These are phyloP conservation scores for Talaromyces sp. DNA, from an alignment of 2,329 filamentous ascomycete species.

Conservation along the genomic window DNA sequence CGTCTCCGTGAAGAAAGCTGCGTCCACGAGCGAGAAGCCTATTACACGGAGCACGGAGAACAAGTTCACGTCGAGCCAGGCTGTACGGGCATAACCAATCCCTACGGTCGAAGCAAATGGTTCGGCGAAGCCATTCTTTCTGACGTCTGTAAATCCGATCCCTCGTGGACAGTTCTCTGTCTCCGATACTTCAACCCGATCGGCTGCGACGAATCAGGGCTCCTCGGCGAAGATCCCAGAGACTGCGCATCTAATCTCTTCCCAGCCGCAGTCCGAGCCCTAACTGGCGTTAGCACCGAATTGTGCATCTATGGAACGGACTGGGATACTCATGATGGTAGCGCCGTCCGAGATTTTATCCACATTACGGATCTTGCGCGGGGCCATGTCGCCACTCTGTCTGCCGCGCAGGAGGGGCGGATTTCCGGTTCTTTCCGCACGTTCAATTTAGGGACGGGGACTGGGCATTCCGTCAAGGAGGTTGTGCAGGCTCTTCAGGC, in stretches of 20 bases:
- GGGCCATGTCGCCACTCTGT: slow-evolving; percentile 1
- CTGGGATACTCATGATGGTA: slow-evolving; percentile 4
- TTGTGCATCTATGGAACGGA: slow-evolving; percentile 2
- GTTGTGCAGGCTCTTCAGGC: not conserved
- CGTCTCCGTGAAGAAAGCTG: slow-evolving; percentile 2
- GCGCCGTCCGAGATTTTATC: slow-evolving; percentile 2
- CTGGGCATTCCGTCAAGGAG: not conserved
- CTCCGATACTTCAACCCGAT: slow-evolving; percentile 8
- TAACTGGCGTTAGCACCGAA: not conserved
- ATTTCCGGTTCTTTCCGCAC: slow-evolving; percentile 2
- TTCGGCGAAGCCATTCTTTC: slow-evolving; percentile 6
- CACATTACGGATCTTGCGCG: slow-evolving; percentile 5
- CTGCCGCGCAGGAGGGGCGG: slow-evolving; percentile 2
- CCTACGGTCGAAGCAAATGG: slow-evolving; percentile 5
- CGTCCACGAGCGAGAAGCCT: not conserved
- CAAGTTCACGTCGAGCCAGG: not conserved
- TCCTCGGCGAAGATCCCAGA: slow-evolving; percentile 2
- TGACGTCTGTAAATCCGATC: slow-evolving; percentile 2
- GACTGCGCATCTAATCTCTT: slow-evolving; percentile 2
- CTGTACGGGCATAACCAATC: slow-evolving; percentile 5
- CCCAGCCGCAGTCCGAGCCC: not conserved
- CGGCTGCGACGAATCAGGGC: slow-evolving; percentile 2
- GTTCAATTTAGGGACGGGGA: not conserved
- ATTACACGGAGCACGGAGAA: not conserved
- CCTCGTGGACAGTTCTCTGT: not conserved